These are phyloP conservation scores for Cercis canadensis DNA, from an alignment of 306 rosid species.

Conservation along the genomic window DNA sequence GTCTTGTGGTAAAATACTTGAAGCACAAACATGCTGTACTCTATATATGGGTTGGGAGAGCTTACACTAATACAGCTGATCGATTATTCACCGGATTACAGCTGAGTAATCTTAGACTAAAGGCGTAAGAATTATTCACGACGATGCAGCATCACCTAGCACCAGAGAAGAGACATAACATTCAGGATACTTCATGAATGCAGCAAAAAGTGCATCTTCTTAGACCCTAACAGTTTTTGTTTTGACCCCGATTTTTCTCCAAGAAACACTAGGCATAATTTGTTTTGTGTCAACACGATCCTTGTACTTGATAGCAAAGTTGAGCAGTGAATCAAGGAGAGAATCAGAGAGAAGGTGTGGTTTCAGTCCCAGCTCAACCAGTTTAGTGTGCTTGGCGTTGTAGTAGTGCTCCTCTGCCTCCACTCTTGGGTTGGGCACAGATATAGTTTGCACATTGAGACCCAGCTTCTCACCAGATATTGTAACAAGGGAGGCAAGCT, in stretches of 20 bases:
- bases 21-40: too few species aligned
- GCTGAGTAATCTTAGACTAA: conserved; percentile 15
- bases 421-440: conserved; percentile 96
- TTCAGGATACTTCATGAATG: neutral
- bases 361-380: conserved; percentile 82
- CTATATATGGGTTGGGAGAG: too few species aligned
- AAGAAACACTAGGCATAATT: conserved; percentile 94
- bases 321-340: conserved; percentile 89
- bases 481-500: conserved; percentile 81
- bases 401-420: conserved; percentile 98
- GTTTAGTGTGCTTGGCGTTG: conserved; percentile 93
- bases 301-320: conserved; percentile 73
- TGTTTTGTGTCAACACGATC: conserved; percentile 87
- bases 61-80: neutral
- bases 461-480: conserved; percentile 90
- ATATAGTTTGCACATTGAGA: conserved; percentile 64
- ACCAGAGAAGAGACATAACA: conserved; percentile 23
- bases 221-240: conserved; percentile 69
- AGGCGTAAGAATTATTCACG: too few species aligned
- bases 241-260: conserved; percentile 83
- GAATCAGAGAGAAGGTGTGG: conserved; percentile 95
- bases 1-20: too few species aligned
- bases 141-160: conserved; percentile 36
- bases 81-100: neutral
- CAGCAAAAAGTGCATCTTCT: conserved; percentile 5